Percentiles rank a stretch among this genome's conserved stretches.
These are phyloP conservation scores for Hordeum marinum DNA, from an alignment of 176 grass and related monocot genomes.

Conservation along the genomic window DNA sequence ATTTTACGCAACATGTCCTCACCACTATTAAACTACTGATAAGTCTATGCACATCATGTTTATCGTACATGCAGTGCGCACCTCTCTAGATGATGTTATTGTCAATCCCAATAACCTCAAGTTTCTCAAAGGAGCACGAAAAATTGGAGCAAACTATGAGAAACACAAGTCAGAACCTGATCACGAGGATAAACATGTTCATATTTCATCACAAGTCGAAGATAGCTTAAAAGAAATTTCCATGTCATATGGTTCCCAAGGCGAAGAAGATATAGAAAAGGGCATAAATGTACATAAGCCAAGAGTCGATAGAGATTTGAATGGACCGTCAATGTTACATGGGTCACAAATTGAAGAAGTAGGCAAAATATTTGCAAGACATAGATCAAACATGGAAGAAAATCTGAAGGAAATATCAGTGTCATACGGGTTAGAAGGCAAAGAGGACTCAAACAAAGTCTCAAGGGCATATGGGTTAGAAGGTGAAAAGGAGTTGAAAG, in stretches of 20 bases:
- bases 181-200: background rate
- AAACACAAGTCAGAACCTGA: background rate
- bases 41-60: background rate
- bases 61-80: background rate
- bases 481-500: background rate
- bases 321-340: no score
- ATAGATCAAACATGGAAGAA: background rate
- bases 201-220: background rate
- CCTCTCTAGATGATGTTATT: background rate
- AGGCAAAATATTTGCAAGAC: background rate
- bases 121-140: background rate
- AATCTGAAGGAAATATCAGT: background rate
- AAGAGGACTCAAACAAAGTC: background rate
- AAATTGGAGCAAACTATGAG: background rate
- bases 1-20: background rate
- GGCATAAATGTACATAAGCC: no score
- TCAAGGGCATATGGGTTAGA: background rate
- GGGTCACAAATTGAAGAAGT: background rate
- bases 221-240: background rate
- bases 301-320: no score
- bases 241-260: background rate
- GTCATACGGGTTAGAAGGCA: background rate
- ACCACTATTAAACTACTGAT: background rate
- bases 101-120: background rate
- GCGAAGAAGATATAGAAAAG: no score